These are phyloP conservation scores for Xerocomus potaroensis DNA, from an alignment of 768 basidiomycete species.

Conservation along the genomic window DNA sequence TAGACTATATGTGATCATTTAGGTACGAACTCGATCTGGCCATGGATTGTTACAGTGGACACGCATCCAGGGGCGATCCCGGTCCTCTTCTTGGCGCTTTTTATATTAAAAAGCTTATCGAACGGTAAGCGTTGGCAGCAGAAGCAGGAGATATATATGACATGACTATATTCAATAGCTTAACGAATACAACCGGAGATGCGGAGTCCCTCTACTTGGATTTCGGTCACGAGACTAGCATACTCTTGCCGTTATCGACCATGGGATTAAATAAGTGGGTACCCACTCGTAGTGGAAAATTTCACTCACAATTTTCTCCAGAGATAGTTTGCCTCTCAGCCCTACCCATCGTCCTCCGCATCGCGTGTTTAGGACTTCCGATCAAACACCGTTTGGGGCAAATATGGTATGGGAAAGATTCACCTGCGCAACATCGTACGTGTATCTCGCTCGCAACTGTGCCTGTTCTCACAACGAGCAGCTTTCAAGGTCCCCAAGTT, in stretches of 20 bases:
- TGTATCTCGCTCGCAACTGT: neutral
- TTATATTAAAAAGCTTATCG: conserved; percentile 38
- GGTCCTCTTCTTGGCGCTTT: conserved; percentile 39
- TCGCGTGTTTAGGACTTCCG: conserved; percentile 37
- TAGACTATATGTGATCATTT: neutral
- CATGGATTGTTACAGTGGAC: conserved; percentile 37
- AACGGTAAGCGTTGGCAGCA: conserved; percentile 24
- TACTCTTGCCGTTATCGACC: conserved; percentile 38
- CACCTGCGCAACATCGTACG: neutral
- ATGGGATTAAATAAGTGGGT: conserved; percentile 37
- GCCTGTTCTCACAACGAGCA: conserved; percentile 9
- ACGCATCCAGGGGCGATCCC: conserved; percentile 28
- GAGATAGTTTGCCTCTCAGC: conserved; percentile 32
- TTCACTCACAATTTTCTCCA: conserved; percentile 8
- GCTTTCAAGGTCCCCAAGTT: conserved; percentile 35
- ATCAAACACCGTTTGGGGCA: conserved; percentile 41
- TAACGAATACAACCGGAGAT: conserved; percentile 35
- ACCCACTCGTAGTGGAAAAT: neutral
- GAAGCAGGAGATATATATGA: neutral
- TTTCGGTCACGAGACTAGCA: conserved; percentile 41
- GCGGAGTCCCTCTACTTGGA: conserved; percentile 36
- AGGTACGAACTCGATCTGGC: conserved; percentile 40
- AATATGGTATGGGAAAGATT: conserved; percentile 40
- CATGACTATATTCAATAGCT: conserved; percentile 14
- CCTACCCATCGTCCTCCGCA: conserved; percentile 21